phyloP scores from a whole-genome alignment of 768 basidiomycete species.

The Kwoniella shandongensis region DNA sequence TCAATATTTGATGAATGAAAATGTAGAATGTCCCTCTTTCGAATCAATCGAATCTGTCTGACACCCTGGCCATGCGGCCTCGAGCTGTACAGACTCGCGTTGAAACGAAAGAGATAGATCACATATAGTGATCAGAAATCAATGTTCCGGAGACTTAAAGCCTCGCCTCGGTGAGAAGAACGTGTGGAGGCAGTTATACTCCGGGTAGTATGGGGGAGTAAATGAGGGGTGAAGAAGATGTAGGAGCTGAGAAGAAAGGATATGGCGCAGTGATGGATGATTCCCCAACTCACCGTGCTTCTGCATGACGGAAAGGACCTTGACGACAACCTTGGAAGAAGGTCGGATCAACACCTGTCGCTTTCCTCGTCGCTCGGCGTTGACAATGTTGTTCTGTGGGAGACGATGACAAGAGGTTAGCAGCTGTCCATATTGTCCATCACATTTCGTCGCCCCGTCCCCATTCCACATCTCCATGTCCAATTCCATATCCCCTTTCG shows the following conservation, averaged over 20 bases:
- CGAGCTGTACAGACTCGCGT: constrained; percentile 20
- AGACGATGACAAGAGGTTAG: not conserved
- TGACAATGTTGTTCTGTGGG: constrained; percentile 86
- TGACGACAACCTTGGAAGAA: constrained; percentile 95
- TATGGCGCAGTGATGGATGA: not conserved
- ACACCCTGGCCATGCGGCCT: constrained; percentile 42
- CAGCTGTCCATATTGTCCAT: constrained; percentile 16
- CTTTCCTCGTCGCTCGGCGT: constrained; percentile 98
- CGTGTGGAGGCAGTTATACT: constrained; percentile 54
- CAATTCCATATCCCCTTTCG: not conserved
- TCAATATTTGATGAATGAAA: not conserved
- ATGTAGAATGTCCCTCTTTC: constrained; percentile 27
- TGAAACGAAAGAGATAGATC: constrained; percentile 7
- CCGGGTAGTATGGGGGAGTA: constrained; percentile 29
- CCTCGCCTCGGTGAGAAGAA: constrained; percentile 50
- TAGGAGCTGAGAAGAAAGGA: not conserved
- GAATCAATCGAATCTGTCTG: constrained; percentile 27
- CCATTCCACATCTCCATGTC: not conserved
- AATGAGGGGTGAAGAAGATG: constrained; percentile 9
- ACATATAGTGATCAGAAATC: constrained; percentile 10
- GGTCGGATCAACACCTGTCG: constrained; percentile 98
- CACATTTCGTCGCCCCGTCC: not conserved
- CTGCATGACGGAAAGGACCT: constrained; percentile 98
- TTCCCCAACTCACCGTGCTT: constrained; percentile 74
- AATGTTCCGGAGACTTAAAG: constrained; percentile 56